These are phyloP conservation scores for Clavulina sp. DNA, from an alignment of 768 basidiomycete species.

Conservation along the genomic window DNA sequence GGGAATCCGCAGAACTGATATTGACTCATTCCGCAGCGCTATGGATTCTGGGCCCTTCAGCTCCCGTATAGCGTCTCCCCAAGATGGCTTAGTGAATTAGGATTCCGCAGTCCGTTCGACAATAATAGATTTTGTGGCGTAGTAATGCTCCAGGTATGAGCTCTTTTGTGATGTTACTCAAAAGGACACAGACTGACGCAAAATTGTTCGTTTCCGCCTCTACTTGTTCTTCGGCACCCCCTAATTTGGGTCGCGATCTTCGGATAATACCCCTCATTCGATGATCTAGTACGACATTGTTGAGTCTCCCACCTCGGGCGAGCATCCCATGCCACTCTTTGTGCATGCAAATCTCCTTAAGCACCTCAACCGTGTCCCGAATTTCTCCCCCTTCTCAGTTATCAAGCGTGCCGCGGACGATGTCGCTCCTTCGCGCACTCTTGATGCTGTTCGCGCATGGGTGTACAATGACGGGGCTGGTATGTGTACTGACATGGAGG, in stretches of 20 bases:
- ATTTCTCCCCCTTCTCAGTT: neutral
- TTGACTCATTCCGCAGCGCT: neutral
- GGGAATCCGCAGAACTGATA: neutral
- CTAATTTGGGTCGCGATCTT: no score
- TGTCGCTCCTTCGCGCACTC: neutral
- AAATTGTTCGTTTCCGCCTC: no score
- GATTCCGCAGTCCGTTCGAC: neutral
- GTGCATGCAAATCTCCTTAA: conserved; percentile 1
- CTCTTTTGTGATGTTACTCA: neutral
- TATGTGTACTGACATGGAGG: conserved; percentile 1
- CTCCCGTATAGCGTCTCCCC: neutral
- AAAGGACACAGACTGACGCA: neutral
- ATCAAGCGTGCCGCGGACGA: neutral
- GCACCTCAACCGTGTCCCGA: neutral
- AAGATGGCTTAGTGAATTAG: neutral
- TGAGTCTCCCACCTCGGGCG: neutral
- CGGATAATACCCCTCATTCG: no score
- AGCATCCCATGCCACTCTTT: neutral
- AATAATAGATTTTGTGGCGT: neutral
- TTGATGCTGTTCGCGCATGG: neutral
- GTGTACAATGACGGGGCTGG: neutral
- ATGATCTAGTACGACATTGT: conserved; percentile 3
- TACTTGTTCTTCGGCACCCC: no score
- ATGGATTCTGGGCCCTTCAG: conserved; percentile 1
- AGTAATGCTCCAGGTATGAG: neutral